Evolutionary conservation across 2,329 filamentous ascomycete genomes (phyloP).

Genomic region (Scedosporium minutisporum): DNA sequence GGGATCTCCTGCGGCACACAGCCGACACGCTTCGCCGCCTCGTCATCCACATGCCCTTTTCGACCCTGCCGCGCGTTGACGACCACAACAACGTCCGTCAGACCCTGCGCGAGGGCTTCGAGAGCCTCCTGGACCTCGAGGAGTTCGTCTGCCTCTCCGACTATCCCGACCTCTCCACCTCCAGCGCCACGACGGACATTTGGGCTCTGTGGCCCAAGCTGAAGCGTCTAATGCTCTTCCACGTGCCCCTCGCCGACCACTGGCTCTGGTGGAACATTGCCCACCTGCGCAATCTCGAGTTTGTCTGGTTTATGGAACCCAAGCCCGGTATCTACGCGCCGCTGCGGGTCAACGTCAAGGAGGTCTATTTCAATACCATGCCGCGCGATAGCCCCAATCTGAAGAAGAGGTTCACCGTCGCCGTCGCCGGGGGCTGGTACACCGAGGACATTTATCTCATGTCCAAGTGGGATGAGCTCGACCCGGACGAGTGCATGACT

Average conservation of each 20-base stretch:
- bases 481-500: neutral
- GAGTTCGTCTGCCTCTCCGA: conserved; percentile 38
- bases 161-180: conserved; percentile 30
- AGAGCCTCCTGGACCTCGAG: conserved; percentile 30
- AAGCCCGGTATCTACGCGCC: neutral
- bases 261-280: conserved; percentile 30
- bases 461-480: neutral
- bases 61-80: conserved; percentile 29
- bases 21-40: conserved; percentile 31
- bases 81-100: conserved; percentile 29
- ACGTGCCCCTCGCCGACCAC: conserved; percentile 24
- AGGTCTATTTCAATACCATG: neutral
- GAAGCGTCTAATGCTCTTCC: conserved; percentile 32
- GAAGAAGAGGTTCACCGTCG: neutral
- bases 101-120: conserved; percentile 35
- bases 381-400: neutral
- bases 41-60: conserved; percentile 38
- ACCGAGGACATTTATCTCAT: neutral
- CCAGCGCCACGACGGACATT: conserved; percentile 23
- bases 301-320: conserved; percentile 2
- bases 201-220: conserved; percentile 35
- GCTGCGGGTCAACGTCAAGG: neutral
- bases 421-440: neutral
- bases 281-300: conserved; percentile 21
- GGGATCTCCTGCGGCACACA: conserved; percentile 31